phyloP scores from a whole-genome alignment of 768 basidiomycete genomes.

The Leccinum subgranulosum region DNA sequence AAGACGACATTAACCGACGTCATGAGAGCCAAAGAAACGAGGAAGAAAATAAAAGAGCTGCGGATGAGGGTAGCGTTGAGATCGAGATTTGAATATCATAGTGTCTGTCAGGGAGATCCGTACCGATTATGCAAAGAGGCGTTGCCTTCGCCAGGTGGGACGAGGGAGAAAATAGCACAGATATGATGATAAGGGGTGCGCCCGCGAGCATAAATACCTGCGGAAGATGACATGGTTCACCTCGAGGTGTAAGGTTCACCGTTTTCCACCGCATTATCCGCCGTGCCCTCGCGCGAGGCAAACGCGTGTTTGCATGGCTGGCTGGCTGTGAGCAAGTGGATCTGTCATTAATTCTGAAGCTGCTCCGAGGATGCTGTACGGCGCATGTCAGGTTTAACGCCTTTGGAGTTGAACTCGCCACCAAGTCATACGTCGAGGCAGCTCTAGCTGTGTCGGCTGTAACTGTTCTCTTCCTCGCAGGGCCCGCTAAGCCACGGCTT shows the following conservation, averaged over 20 bases:
- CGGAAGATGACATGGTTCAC: not conserved
- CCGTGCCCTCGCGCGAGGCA: not conserved
- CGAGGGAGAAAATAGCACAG: not conserved
- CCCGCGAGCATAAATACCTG: not conserved
- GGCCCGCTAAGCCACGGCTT: too few species aligned
- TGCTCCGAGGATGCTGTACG: too few species aligned
- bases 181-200: not conserved
- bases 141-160: not conserved
- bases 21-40: constrained; percentile 6
- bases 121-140: not conserved
- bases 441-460: too few species aligned
- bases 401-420: too few species aligned
- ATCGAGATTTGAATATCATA: not conserved
- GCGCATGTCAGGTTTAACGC: too few species aligned
- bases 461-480: too few species aligned
- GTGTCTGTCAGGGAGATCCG: not conserved
- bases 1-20: constrained; percentile 35
- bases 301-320: not conserved
- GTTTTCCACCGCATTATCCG: not conserved
- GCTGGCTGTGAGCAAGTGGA: not conserved
- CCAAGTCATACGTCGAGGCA: too few species aligned
- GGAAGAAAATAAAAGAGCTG: not conserved
- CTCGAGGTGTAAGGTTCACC: not conserved
- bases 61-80: too few species aligned
- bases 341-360: too few species aligned